These are phyloP conservation scores for Penicillium psychrofluorescens DNA, from an alignment of 495 filamentous ascomycete genomes.

Conservation along the genomic window DNA sequence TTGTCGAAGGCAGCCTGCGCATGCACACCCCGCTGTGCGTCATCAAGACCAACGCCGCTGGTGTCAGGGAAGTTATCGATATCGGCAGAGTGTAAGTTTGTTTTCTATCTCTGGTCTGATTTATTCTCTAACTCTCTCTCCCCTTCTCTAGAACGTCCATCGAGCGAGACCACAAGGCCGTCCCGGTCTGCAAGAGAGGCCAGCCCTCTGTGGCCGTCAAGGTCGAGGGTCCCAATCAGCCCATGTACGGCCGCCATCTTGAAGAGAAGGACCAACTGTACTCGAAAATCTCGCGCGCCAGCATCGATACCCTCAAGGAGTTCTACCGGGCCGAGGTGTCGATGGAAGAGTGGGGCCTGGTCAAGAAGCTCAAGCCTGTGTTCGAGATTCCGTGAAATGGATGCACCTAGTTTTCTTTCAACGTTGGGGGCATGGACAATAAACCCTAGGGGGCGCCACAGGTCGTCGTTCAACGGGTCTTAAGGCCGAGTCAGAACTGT, in stretches of 20 bases:
- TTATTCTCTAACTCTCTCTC: constrained; percentile 2
- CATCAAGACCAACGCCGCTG: constrained; percentile 69
- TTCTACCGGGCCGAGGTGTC: constrained; percentile 86
- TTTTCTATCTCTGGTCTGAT: background rate
- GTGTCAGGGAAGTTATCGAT: constrained; percentile 70
- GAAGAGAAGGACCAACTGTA: constrained; percentile 91
- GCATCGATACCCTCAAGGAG: constrained; percentile 93
- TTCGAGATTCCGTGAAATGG: constrained; percentile 74
- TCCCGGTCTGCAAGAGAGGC: constrained; percentile 86
- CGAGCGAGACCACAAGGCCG: constrained; percentile 94
- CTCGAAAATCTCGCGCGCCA: constrained; percentile 74
- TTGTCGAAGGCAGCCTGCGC: constrained; percentile 77
- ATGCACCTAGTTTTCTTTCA: background rate
- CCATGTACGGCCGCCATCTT: constrained; percentile 88
- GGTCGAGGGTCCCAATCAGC: constrained; percentile 93
- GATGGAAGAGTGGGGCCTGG: constrained; percentile 87
- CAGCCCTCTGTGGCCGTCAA: constrained; percentile 96
- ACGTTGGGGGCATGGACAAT: background rate
- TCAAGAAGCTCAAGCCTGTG: constrained; percentile 88
- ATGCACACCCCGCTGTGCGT: constrained; percentile 84
- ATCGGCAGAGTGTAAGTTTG: constrained; percentile 90
- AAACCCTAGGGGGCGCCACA: too few relatives aligned
- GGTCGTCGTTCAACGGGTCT: background rate
- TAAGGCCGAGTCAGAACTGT: constrained; percentile 1
- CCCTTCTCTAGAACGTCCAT: constrained; percentile 65